Percentiles rank a stretch among this genome's conserved stretches.
phyloP scores from a whole-genome alignment of 805 yeast genomes.

The Wickerhamomyces alni region DNA sequence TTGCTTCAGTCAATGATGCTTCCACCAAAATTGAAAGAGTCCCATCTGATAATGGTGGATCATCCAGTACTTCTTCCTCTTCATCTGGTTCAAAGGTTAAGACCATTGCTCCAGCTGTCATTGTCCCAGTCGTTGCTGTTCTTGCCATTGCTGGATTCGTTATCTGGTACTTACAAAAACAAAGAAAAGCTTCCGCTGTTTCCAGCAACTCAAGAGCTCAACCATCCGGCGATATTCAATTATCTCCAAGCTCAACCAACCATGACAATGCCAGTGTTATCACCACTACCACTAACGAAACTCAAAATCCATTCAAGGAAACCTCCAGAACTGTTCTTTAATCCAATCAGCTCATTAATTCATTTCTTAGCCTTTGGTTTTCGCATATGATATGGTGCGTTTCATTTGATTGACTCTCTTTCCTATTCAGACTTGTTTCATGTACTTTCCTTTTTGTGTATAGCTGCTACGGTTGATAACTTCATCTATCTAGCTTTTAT shows the following conservation, averaged over 20 bases:
- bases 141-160: conserved; percentile 25
- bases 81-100: conserved; percentile 21
- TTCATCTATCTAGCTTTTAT: no score
- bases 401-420: no score
- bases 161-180: conserved; percentile 26
- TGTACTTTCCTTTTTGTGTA: no score
- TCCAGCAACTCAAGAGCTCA: no score
- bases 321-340: conserved; percentile 23
- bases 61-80: conserved; percentile 13
- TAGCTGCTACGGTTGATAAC: no score
- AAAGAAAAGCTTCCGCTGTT: conserved; percentile 14
- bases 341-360: neutral
- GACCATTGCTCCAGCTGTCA: conserved; percentile 36
- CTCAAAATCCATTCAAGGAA: conserved; percentile 24
- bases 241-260: conserved; percentile 19
- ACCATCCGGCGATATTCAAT: conserved; percentile 16
- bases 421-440: no score
- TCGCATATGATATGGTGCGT: no score
- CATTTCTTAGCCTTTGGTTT: neutral
- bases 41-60: conserved; percentile 33
- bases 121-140: conserved; percentile 34
- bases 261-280: conserved; percentile 9
- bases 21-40: conserved; percentile 26
- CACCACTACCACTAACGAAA: conserved; percentile 19
- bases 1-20: conserved; percentile 27